phyloP scores from a whole-genome alignment of 257 asterid genomes.

The Solanum chaucha region DNA sequence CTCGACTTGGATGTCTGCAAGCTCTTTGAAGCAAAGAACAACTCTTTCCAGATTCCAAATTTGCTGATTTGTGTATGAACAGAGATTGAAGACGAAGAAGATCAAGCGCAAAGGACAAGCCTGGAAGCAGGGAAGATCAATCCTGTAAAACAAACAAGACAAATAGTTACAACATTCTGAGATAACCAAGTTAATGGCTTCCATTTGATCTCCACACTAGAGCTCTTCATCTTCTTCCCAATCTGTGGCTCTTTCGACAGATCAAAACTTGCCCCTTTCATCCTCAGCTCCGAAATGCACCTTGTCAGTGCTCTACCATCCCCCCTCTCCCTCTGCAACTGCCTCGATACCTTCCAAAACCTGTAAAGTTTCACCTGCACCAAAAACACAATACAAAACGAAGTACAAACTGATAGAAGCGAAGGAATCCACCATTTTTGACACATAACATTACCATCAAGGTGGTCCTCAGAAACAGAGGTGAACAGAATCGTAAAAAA shows the following conservation, averaged over 20 bases:
- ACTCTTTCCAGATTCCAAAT: neutral
- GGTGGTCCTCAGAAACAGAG: slow-evolving; percentile 13
- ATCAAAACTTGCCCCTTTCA: slow-evolving; percentile 89
- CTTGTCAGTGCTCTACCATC: slow-evolving; percentile 61
- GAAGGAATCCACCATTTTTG: slow-evolving; percentile 83
- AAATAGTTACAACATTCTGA: slow-evolving; percentile 36
- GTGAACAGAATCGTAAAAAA: slow-evolving; percentile 62
- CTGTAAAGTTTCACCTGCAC: slow-evolving; percentile 65
- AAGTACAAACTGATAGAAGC: slow-evolving; percentile 27
- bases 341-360: slow-evolving; percentile 66
- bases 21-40: too few relatives aligned
- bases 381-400: slow-evolving; percentile 32
- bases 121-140: slow-evolving; percentile 50
- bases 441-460: slow-evolving; percentile 10
- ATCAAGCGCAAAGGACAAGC: slow-evolving; percentile 48
- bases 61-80: neutral
- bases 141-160: slow-evolving; percentile 54
- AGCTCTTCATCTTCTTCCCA: slow-evolving; percentile 89
- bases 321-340: slow-evolving; percentile 57
- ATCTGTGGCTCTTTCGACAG: slow-evolving; percentile 57
- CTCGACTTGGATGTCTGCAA: neutral
- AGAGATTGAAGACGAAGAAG: neutral
- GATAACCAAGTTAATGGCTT: slow-evolving; percentile 68
- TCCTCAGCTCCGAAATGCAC: slow-evolving; percentile 83
- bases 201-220: slow-evolving; percentile 97